Percentiles rank a stretch among this genome's conserved stretches.
These are phyloP conservation scores for Trichoderma koningii DNA, from an alignment of 2,329 filamentous ascomycete genomes.

Conservation along the genomic window DNA sequence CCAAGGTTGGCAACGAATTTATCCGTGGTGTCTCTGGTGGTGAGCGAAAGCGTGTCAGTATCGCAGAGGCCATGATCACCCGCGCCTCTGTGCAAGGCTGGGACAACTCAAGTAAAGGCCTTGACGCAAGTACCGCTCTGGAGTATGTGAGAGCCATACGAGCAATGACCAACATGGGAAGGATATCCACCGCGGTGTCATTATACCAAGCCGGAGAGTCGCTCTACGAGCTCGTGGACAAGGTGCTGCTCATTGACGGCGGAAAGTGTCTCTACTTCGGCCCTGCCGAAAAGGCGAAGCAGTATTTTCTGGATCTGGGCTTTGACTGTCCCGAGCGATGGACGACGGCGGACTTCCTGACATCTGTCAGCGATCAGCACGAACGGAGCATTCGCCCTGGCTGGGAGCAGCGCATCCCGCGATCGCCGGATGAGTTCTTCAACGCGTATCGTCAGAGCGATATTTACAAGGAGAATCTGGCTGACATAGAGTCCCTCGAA, in stretches of 20 bases:
- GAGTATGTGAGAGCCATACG: constrained; percentile 68
- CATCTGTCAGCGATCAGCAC: constrained; percentile 72
- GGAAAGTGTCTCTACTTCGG: constrained; percentile 76
- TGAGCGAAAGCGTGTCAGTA: constrained; percentile 73
- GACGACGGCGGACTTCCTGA: constrained; percentile 76
- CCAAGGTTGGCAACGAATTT: constrained; percentile 68
- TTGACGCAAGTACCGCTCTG: constrained; percentile 72
- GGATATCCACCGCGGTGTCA: constrained; percentile 70
- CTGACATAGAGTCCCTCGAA: constrained; percentile 65
- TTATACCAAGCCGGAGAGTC: constrained; percentile 70
- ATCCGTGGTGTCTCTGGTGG: constrained; percentile 65
- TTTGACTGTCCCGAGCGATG: constrained; percentile 71
- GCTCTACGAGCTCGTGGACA: constrained; percentile 70
- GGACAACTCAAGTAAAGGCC: constrained; percentile 73
- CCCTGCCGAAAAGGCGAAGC: constrained; percentile 60
- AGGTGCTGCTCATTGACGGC: constrained; percentile 72
- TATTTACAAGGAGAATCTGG: constrained; percentile 60
- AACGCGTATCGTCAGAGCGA: constrained; percentile 65
- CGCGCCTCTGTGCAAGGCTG: constrained; percentile 67
- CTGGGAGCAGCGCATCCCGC: constrained; percentile 66
- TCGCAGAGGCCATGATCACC: constrained; percentile 66
- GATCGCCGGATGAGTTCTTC: constrained; percentile 67
- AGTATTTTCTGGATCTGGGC: constrained; percentile 71
- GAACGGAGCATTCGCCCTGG: constrained; percentile 69
- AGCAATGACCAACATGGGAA: constrained; percentile 69